Conservation (phyloP, 257 asterid genomes). For the Haberlea rhodopensis region DNA sequence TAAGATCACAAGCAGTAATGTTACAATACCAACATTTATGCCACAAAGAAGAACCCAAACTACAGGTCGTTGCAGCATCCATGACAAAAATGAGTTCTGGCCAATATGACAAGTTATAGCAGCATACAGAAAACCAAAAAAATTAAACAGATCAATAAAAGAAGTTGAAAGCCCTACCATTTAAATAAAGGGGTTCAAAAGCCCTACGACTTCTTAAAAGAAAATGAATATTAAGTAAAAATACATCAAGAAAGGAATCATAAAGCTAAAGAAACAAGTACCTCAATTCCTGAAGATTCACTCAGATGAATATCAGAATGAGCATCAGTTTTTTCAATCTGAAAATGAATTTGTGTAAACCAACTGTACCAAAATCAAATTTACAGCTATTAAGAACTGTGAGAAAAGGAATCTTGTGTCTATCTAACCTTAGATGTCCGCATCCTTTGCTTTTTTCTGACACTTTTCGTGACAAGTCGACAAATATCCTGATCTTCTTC, state of each 20-base stretch:
- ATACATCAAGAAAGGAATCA: background rate
- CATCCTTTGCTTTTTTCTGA: constrained; percentile 53
- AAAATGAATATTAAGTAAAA: background rate
- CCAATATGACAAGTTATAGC: background rate
- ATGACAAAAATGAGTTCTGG: too few species aligned
- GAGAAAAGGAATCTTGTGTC: too few species aligned
- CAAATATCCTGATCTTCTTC: constrained; percentile 46
- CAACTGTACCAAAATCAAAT: background rate
- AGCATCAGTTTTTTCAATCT: background rate
- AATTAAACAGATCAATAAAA: constrained; percentile 12
- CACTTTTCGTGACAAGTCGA: too few species aligned
- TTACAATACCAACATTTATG: too few species aligned
- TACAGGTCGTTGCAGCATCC: background rate
- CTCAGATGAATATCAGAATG: background rate
- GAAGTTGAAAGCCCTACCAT: constrained; percentile 10
- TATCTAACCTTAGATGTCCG: too few species aligned
- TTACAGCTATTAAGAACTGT: too few species aligned
- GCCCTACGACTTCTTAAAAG: too few species aligned
- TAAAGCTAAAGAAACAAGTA: background rate
- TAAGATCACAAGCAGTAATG: background rate
- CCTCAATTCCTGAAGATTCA: background rate
- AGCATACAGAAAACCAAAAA: constrained; percentile 21
- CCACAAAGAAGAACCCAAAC: background rate
- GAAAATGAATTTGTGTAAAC: background rate
- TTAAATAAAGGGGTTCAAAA: too few species aligned